Conservation (phyloP, 768 basidiomycete genomes). For the Coprinopsis strossmayeri region DNA sequence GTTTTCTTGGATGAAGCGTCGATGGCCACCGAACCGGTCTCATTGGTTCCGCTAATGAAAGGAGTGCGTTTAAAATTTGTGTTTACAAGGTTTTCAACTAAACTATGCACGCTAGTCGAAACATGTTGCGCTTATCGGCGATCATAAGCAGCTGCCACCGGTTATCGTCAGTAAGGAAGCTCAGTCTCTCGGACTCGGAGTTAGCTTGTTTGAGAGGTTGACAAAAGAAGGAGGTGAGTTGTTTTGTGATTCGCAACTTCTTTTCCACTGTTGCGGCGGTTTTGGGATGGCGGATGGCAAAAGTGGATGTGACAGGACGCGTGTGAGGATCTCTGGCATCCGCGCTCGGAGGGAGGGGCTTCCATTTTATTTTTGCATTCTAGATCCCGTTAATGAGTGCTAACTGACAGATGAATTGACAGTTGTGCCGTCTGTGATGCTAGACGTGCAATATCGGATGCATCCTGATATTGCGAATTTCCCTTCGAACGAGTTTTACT, state of each 20-base stretch:
- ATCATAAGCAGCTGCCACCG: slow-evolving; percentile 93
- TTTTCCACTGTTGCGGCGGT: background rate
- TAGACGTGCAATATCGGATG: slow-evolving; percentile 96
- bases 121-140: slow-evolving; percentile 89
- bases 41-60: slow-evolving; percentile 89
- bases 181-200: slow-evolving; percentile 60
- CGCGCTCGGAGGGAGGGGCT: background rate
- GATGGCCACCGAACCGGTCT: slow-evolving; percentile 93
- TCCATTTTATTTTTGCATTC: background rate
- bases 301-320: too few relatives aligned
- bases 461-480: slow-evolving; percentile 86
- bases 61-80: slow-evolving; percentile 52
- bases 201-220: slow-evolving; percentile 84
- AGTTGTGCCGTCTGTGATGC: slow-evolving; percentile 88
- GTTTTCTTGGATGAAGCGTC: slow-evolving; percentile 94
- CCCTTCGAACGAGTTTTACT: slow-evolving; percentile 82
- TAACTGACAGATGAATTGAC: too few relatives aligned
- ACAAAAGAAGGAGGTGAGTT: slow-evolving; percentile 74
- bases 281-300: too few relatives aligned
- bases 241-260: background rate
- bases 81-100: slow-evolving; percentile 1
- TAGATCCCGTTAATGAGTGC: too few relatives aligned
- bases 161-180: slow-evolving; percentile 79
- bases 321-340: too few relatives aligned
- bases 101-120: slow-evolving; percentile 41